Conservation (phyloP, 2,329 filamentous ascomycete species). For the Neophaeococcomyces mojaviensis region DNA sequence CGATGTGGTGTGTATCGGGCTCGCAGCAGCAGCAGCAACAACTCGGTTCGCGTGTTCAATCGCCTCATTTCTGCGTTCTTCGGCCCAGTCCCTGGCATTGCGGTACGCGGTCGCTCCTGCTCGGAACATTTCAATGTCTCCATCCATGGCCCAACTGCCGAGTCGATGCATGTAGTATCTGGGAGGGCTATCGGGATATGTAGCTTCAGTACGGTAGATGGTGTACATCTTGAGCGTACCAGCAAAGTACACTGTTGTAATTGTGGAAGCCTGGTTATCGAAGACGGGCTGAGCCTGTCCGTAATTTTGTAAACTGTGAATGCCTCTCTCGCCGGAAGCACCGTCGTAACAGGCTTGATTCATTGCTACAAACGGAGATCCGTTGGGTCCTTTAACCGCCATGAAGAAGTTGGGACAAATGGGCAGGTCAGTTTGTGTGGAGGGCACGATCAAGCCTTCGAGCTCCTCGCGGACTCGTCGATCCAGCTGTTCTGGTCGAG, state of each 20-base stretch:
- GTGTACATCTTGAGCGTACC: constrained; percentile 34
- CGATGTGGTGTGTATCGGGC: too few relatives aligned
- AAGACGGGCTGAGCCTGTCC: constrained; percentile 26
- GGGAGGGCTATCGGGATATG: constrained; percentile 25
- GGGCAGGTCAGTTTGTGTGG: constrained; percentile 25
- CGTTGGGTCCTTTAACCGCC: constrained; percentile 32
- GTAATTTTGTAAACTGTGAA: constrained; percentile 29
- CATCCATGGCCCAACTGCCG: constrained; percentile 25
- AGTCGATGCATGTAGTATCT: constrained; percentile 38
- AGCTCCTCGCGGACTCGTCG: constrained; percentile 24
- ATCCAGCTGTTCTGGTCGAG: constrained; percentile 25
- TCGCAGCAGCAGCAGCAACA: background rate
- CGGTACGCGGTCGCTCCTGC: constrained; percentile 33
- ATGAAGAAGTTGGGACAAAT: constrained; percentile 38
- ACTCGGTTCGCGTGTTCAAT: constrained; percentile 25
- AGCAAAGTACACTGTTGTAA: constrained; percentile 33
- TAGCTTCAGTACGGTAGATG: constrained; percentile 31
- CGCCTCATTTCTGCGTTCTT: constrained; percentile 31
- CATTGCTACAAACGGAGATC: constrained; percentile 24
- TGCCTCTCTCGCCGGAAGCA: constrained; percentile 27
- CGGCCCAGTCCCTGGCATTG: constrained; percentile 34
- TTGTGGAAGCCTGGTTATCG: constrained; percentile 34
- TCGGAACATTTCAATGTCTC: constrained; percentile 26
- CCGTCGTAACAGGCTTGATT: constrained; percentile 34
- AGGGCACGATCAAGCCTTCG: constrained; percentile 26